phyloP scores from a whole-genome alignment of 176 grass and related monocot species.

The Musa troglodytarum region DNA sequence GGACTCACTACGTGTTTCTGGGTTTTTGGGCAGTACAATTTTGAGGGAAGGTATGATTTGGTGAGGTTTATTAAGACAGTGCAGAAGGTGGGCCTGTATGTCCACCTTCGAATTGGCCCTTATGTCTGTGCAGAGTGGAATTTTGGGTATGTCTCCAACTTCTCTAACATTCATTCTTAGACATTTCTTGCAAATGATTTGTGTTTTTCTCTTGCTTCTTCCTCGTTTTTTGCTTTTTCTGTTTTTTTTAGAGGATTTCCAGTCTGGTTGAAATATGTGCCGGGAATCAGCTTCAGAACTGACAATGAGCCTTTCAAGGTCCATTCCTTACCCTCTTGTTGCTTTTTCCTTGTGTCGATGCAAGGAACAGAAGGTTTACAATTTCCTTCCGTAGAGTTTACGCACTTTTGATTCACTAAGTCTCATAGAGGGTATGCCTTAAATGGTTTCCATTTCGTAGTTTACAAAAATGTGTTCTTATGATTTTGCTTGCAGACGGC shows the following conservation, averaged over 20 bases:
- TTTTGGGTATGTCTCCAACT: conserved; percentile 59
- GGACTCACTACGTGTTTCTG: conserved; percentile 5
- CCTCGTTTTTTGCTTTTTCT: background rate
- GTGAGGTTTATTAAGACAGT: conserved; percentile 90
- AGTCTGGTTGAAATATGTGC: conserved; percentile 97
- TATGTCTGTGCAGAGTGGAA: conserved; percentile 99
- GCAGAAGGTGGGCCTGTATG: conserved; percentile 81
- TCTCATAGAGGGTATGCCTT: background rate
- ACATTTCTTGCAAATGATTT: conserved; percentile 10
- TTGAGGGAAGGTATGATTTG: conserved; percentile 95
- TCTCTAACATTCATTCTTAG: conserved; percentile 6
- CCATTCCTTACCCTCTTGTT: background rate
- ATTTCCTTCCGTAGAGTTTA: background rate
- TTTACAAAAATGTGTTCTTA: background rate
- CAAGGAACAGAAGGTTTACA: background rate
- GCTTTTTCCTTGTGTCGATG: background rate
- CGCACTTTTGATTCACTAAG: background rate
- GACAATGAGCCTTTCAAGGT: conserved; percentile 98
- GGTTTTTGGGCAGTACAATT: conserved; percentile 71
- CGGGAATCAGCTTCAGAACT: conserved; percentile 98
- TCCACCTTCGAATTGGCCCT: conserved; percentile 93
- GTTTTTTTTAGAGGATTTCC: conserved; percentile 71
- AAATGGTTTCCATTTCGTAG: background rate
- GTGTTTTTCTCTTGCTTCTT: background rate
- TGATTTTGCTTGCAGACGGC: conserved; percentile 43